These are phyloP conservation scores for Ustilago xerochloae DNA, from an alignment of 1,284 basidiomycete species.

Conservation along the genomic window DNA sequence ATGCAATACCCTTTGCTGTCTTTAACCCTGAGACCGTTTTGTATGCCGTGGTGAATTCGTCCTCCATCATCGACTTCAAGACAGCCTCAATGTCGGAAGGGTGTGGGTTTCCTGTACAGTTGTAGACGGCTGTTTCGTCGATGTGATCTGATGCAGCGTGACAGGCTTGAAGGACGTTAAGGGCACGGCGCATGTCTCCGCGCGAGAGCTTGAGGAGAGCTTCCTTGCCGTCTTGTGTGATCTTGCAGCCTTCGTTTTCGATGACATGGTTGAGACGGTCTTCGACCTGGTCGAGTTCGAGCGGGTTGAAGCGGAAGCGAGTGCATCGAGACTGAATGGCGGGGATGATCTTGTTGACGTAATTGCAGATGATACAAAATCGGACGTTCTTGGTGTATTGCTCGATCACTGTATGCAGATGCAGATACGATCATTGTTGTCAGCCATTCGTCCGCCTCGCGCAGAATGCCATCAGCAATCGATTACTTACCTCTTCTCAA, in stretches of 20 bases:
- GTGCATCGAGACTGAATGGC: conserved; percentile 99
- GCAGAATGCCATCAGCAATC: too few relatives aligned
- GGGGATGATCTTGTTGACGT: conserved; percentile 99
- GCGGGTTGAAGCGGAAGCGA: conserved; percentile 91
- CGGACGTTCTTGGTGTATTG: conserved; percentile 98
- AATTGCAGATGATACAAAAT: conserved; percentile 99
- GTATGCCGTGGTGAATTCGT: conserved; percentile 94
- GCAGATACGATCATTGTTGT: too few relatives aligned
- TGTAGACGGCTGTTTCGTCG: conserved; percentile 92
- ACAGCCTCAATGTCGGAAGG: conserved; percentile 92
- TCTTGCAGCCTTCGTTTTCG: conserved; percentile 83
- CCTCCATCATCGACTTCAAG: conserved; percentile 93
- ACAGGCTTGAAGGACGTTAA: conserved; percentile 96
- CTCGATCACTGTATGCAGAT: conserved; percentile 78
- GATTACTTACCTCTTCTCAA: conserved; percentile 70
- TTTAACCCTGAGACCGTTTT: conserved; percentile 86
- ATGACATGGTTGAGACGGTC: conserved; percentile 83
- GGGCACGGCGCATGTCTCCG: conserved; percentile 96
- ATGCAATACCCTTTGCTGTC: conserved; percentile 88
- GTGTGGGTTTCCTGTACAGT: conserved; percentile 95
- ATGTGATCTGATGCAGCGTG: conserved; percentile 90
- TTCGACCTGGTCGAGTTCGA: conserved; percentile 87
- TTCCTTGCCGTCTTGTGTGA: conserved; percentile 85
- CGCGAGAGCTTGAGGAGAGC: conserved; percentile 91
- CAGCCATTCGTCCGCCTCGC: too few relatives aligned